Evolutionary conservation across 2,329 filamentous ascomycete species (phyloP).

Genomic region (Talaromyces sp.): DNA sequence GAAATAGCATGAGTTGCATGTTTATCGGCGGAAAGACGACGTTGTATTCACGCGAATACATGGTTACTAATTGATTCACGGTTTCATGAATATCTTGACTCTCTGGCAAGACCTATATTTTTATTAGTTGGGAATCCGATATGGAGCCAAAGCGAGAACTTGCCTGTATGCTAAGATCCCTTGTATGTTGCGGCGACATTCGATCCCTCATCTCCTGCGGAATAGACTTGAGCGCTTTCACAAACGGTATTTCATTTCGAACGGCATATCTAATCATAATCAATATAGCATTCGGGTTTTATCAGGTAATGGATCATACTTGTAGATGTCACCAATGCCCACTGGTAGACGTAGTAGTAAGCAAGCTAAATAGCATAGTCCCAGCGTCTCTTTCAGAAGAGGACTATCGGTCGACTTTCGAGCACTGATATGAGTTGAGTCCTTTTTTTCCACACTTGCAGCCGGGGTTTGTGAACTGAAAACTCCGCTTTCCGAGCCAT

Average conservation of each 20-base stretch:
- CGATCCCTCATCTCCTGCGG: conserved; percentile 45
- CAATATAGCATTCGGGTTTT: not conserved
- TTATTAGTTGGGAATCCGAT: not conserved
- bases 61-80: conserved; percentile 59
- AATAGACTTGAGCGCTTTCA: conserved; percentile 54
- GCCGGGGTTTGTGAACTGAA: conserved; percentile 57
- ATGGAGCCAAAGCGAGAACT: conserved; percentile 10
- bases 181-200: conserved; percentile 41
- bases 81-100: conserved; percentile 61
- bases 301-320: conserved; percentile 20
- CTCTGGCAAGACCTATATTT: conserved; percentile 25
- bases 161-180: conserved; percentile 41
- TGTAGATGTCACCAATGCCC: conserved; percentile 67
- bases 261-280: conserved; percentile 35
- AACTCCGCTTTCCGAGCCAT: conserved; percentile 36
- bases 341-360: conserved; percentile 72
- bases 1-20: conserved; percentile 62
- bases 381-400: conserved; percentile 69
- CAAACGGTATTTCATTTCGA: conserved; percentile 73
- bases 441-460: conserved; percentile 21
- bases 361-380: conserved; percentile 74
- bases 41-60: conserved; percentile 65
- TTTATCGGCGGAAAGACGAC: conserved; percentile 73
- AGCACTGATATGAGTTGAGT: not conserved
- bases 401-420: conserved; percentile 50